A percentile compares a stretch with the other conserved stretches of the same genome.
Conservation (phyloP, 768 basidiomycete genomes). For the Phylloporus scabripes region DNA sequence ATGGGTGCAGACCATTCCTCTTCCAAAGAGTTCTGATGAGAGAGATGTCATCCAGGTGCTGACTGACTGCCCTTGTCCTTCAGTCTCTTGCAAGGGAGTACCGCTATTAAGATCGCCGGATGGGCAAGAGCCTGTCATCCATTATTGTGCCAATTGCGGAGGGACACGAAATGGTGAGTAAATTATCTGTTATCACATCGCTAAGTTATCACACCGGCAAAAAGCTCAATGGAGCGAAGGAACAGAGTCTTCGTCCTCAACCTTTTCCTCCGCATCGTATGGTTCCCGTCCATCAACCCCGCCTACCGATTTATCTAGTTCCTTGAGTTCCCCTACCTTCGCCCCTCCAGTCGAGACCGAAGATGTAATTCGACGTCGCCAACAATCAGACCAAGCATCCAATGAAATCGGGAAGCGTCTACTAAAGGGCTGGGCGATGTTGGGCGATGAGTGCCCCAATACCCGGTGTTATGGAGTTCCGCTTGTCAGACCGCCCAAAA, state of each 20-base stretch:
- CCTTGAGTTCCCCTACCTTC: slow-evolving; percentile 57
- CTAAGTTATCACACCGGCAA: slow-evolving; percentile 5
- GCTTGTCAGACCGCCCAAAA: slow-evolving; percentile 72
- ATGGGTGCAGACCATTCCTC: slow-evolving; percentile 43
- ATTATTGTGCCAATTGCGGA: slow-evolving; percentile 65
- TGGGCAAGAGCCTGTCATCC: slow-evolving; percentile 37
- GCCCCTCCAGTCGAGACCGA: slow-evolving; percentile 61
- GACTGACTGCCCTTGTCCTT: slow-evolving; percentile 60
- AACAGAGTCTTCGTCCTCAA: slow-evolving; percentile 33
- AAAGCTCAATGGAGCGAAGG: slow-evolving; percentile 16
- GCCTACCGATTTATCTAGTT: slow-evolving; percentile 66
- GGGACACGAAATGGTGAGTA: slow-evolving; percentile 32
- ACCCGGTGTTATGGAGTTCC: slow-evolving; percentile 70
- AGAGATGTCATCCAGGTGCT: slow-evolving; percentile 40
- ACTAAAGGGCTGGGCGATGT: slow-evolving; percentile 82
- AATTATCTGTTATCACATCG: not conserved
- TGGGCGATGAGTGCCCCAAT: slow-evolving; percentile 81
- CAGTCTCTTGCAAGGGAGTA: slow-evolving; percentile 46
- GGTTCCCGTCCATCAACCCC: slow-evolving; percentile 68
- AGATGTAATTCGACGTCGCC: slow-evolving; percentile 59
- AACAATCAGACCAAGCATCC: slow-evolving; percentile 78
- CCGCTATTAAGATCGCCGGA: slow-evolving; percentile 72
- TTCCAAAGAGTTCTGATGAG: not conserved
- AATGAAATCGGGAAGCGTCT: slow-evolving; percentile 73
- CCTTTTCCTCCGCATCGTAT: slow-evolving; percentile 45